Conservation (phyloP, 192 early-diverging fungal genomes). For the Mortierella alpina region DNA sequence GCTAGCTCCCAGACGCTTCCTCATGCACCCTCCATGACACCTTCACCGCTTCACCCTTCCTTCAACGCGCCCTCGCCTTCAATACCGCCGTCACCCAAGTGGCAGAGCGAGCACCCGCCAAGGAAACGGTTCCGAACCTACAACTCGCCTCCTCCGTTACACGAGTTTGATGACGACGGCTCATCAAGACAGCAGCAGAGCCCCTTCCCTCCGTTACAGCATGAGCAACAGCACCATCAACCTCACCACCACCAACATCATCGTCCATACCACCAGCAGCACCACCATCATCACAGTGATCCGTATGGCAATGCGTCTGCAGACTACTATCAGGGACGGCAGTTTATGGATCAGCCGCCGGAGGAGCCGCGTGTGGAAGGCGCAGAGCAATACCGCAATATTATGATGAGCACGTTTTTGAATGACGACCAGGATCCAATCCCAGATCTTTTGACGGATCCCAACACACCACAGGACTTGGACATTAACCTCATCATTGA, state of each 20-base stretch:
- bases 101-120: constrained; percentile 34
- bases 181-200: constrained; percentile 4
- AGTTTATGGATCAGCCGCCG: not conserved
- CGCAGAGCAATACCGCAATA: constrained; percentile 73
- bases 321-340: constrained; percentile 5
- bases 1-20: constrained; percentile 16
- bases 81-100: constrained; percentile 45
- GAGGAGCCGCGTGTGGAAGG: constrained; percentile 32
- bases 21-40: constrained; percentile 31
- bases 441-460: constrained; percentile 61
- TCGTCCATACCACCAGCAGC: not conserved
- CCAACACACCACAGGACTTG: constrained; percentile 59
- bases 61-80: constrained; percentile 39
- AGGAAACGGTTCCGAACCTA: constrained; percentile 37
- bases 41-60: constrained; percentile 42
- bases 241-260: constrained; percentile 10
- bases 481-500: constrained; percentile 91
- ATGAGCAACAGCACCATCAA: not conserved
- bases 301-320: constrained; percentile 8
- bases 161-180: constrained; percentile 37
- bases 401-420: constrained; percentile 89
- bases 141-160: constrained; percentile 35
- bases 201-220: constrained; percentile 5
- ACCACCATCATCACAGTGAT: constrained; percentile 13
- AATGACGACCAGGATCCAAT: constrained; percentile 77